Evolutionary conservation across 1,139 yeast species (phyloP), one percentile per base, ranked within the genome.

Genomic region (Hansenula lynferdii): DNA sequence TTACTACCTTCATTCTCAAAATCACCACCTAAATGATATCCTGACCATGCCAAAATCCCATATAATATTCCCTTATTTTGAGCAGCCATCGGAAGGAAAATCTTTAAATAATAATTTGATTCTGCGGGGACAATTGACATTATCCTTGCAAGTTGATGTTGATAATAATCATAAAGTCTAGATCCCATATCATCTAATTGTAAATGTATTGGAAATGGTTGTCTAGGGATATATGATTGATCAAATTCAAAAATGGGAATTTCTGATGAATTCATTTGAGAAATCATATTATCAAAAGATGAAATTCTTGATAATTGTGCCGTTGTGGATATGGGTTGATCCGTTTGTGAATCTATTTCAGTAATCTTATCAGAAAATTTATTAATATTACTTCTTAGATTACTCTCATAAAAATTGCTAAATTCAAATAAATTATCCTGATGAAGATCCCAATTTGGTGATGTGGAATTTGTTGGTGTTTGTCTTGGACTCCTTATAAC

Each of bases 11-110:
- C 62, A 20, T 47, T 48, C 30, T 64, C 70, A 54, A 62, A 64
- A 30, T 49, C 49, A 6, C 56, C 51, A 17, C 70, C 69, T 39
- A 62, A 53, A 33, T 54, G 57, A 34, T 47, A 55, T 0, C 86
- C 86, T 2, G 92, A 75, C 92, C 94, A 85, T 0, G 92, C 87
- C 36, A 85, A 61, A 8, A 85, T 68, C 2, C 84, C 78, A 56
- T 79, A 78, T 36, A 85, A 61, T 2, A 84, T 85, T 1, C 90
- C 85, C 30, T 68, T 66, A 50, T 83, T 85, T 39, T 68, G 65
- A 40, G 80, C 79, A 0, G 95, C 92, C 71, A 85, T 74, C 1
- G 94, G 92, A 28, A 85, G 62, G 55, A 85, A 85, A n/a, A 84
- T 80, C 30, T 77, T 77, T 41, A 78, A 73, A 54, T 80, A 85